Evolutionary conservation across 1,284 basidiomycete species (phyloP), one percentile per base, ranked within the genome.

Genomic region (Rhodotorula sp.): DNA sequence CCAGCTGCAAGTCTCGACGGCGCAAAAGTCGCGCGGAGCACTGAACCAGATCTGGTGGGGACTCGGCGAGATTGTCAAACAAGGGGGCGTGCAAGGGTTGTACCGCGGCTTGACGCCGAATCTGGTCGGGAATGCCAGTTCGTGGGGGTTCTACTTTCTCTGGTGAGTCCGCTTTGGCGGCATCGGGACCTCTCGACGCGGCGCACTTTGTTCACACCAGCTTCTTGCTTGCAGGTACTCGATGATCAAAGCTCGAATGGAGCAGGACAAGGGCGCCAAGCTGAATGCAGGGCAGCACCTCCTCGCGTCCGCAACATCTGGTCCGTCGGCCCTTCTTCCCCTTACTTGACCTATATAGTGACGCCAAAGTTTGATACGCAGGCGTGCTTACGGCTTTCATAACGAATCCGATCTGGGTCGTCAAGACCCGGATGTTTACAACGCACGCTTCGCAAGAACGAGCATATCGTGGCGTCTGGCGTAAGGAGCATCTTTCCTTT

Each of bases 351-450:
- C 8, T 10, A 17, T 3, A 4, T 14, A 10, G 29, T 54, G 4
- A 45, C 22, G 22, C n/a, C 17, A 3, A 1, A 10, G 1, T 2
- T 2, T 10, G 44, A 22, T 2, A 42, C 37, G 26, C 79, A 95
- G 93, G 93, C 81, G 91, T 94, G 12, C 88, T 89, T 45, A 97
- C 95, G 4, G 94, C 95, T 0, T 84, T 98, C 72, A 86, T 97
- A 80, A 99, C 96, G 14, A 99, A 99, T 81, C 96, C 96, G 0
- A 88, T 99, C 77, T 99, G 95, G 95, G 92, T 99, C 18, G 91
- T 99, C 71, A 93, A 97, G 83, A 95, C 97, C 12, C 87, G 95
- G 70, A 95, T 99, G 88, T 99, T 98, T 79, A 94, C 94, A 2
- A 91, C 92, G 0, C 83, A 82, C 8, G 80, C 85, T 33, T 84